phyloP scores from a whole-genome alignment of 108 stramenopile genomes.

The Bacterosira constricta region DNA sequence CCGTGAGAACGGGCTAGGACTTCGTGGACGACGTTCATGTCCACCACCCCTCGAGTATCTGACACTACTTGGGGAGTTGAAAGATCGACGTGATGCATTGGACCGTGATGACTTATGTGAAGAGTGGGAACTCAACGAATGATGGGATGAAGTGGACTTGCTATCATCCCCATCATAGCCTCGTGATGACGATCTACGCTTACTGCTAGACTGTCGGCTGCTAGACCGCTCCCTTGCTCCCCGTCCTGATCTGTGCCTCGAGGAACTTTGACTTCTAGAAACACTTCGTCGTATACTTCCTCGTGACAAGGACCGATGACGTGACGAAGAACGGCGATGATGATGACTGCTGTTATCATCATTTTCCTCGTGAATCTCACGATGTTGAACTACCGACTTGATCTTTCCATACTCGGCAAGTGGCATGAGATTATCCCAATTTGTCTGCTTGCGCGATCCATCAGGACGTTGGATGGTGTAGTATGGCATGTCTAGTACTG shows the following conservation, averaged over 20 bases:
- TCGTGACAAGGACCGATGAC: too few relatives aligned
- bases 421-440: constrained; percentile 25
- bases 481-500: constrained; percentile 31
- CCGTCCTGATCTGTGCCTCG: neutral
- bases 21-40: neutral
- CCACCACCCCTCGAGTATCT: too few relatives aligned
- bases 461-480: constrained; percentile 41
- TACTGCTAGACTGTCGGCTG: neutral
- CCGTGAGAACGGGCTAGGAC: constrained; percentile 1
- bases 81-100: neutral
- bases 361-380: neutral
- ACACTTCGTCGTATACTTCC: neutral
- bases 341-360: neutral
- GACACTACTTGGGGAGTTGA: neutral
- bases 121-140: neutral
- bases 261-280: neutral
- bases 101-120: neutral
- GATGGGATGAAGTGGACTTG: neutral
- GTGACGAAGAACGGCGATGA: neutral
- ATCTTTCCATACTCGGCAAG: constrained; percentile 12
- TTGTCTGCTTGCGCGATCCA: constrained; percentile 21
- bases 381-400: neutral
- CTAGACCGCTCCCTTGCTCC: neutral
- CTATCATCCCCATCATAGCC: neutral
- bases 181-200: neutral